Conservation (phyloP, 306 rosid genomes). For the Ziziphus jujuba region DNA sequence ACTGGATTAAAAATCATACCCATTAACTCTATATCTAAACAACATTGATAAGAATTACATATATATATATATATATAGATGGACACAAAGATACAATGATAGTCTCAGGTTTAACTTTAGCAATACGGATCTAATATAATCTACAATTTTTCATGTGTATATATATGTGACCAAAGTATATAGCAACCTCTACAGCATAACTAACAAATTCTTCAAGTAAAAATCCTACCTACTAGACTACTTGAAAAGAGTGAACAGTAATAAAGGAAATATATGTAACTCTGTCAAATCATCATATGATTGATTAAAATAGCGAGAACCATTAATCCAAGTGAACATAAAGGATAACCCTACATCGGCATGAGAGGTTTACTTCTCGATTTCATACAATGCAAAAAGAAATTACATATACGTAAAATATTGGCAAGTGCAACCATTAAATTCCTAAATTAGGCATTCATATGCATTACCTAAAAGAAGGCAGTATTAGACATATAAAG, state of each 20-base stretch:
- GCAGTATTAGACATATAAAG: background rate
- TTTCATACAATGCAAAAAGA: background rate
- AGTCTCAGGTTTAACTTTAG: slow-evolving; percentile 4
- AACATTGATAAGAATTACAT: background rate
- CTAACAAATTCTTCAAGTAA: background rate
- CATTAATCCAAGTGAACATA: background rate
- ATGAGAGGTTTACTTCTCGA: background rate
- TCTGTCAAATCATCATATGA: background rate
- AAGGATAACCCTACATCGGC: background rate
- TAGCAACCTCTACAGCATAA: background rate
- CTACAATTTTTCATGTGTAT: background rate
- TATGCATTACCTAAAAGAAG: background rate
- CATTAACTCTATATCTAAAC: background rate
- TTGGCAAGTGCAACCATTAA: background rate
- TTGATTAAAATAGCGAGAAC: background rate
- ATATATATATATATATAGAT: too few relatives aligned
- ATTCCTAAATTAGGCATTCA: too few relatives aligned
- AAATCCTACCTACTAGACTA: background rate
- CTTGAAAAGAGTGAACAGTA: background rate
- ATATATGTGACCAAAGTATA: background rate
- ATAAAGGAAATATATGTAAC: background rate
- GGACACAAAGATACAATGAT: too few relatives aligned
- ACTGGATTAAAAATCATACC: background rate
- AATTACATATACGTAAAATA: too few relatives aligned
- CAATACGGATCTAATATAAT: background rate